Evolutionary conservation across 2,329 filamentous ascomycete genomes (phyloP).

Genomic region (Trichoderma brevicompactum): DNA sequence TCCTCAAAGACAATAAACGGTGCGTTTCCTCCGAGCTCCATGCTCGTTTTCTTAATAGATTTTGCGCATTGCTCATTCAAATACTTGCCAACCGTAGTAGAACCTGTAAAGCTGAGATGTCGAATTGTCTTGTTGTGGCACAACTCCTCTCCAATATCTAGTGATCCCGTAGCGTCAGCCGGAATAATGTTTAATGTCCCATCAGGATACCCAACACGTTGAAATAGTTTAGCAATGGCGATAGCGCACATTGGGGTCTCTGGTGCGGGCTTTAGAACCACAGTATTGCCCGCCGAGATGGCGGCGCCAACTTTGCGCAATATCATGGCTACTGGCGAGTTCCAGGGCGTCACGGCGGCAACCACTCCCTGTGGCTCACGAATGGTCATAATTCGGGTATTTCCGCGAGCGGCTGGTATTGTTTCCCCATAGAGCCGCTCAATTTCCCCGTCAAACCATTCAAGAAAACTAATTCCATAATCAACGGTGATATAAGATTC

Average conservation of each 20-base stretch:
- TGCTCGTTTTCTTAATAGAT: too few species aligned
- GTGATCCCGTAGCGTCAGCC: constrained; percentile 64
- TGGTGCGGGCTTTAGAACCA: constrained; percentile 71
- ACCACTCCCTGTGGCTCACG: constrained; percentile 35
- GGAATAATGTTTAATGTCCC: constrained; percentile 61
- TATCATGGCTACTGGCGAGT: constrained; percentile 64
- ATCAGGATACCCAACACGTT: constrained; percentile 72
- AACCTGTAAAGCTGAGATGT: constrained; percentile 77
- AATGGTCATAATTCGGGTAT: constrained; percentile 48
- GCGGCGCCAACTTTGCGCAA: constrained; percentile 53
- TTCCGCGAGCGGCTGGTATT: constrained; percentile 46
- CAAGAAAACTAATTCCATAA: constrained; percentile 60
- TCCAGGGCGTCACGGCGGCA: constrained; percentile 62
- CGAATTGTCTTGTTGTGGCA: constrained; percentile 67
- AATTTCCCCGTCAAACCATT: constrained; percentile 65
- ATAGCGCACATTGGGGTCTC: constrained; percentile 75
- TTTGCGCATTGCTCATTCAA: too few species aligned
- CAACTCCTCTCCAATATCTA: constrained; percentile 65
- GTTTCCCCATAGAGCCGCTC: constrained; percentile 61
- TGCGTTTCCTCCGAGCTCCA: constrained; percentile 41
- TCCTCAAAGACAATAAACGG: constrained; percentile 82
- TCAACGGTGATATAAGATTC: constrained; percentile 60
- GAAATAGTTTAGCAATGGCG: constrained; percentile 67
- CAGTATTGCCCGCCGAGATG: constrained; percentile 73
- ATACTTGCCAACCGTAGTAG: constrained; percentile 43